Conservation (phyloP, 2,329 filamentous ascomycete genomes). For the Knufia fluminis region DNA sequence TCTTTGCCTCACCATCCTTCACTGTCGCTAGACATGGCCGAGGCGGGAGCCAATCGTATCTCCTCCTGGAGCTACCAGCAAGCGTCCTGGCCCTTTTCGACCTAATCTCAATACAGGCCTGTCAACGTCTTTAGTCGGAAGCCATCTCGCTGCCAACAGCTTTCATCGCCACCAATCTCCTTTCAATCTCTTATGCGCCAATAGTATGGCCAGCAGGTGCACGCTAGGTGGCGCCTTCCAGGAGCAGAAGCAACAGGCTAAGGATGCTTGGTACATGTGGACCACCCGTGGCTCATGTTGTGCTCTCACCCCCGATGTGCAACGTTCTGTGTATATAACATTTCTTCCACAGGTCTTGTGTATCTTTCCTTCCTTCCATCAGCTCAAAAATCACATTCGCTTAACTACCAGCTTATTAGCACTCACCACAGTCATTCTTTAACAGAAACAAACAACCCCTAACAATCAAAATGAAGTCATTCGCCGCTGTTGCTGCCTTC, state of each 20-base stretch:
- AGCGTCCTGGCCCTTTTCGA: not conserved
- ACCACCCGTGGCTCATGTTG: not conserved
- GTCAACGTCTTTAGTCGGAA: not conserved
- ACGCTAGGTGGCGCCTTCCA: not conserved
- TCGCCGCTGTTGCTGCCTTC: slow-evolving; percentile 7
- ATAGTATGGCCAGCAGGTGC: not conserved
- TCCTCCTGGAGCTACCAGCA: not conserved
- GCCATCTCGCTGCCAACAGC: not conserved
- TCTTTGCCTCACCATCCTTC: not conserved
- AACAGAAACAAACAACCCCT: not conserved
- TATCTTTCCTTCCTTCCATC: not conserved
- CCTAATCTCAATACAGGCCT: slow-evolving; percentile 3
- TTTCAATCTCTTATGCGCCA: slow-evolving; percentile 5
- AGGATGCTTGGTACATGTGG: not conserved
- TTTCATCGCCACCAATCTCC: slow-evolving; percentile 8
- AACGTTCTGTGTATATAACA: slow-evolving; percentile 7
- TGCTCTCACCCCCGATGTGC: not conserved
- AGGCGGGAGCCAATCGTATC: not conserved
- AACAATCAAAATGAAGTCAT: slow-evolving; percentile 12
- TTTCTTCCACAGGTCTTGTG: not conserved
- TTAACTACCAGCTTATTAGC: not conserved
- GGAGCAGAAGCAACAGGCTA: slow-evolving; percentile 1
- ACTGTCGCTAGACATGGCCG: not conserved
- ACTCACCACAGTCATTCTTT: slow-evolving; percentile 9
- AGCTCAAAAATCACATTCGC: slow-evolving; percentile 5